Evolutionary conservation across 2,329 filamentous ascomycete species (phyloP).

Genomic region (Aspergillus clavatus): DNA sequence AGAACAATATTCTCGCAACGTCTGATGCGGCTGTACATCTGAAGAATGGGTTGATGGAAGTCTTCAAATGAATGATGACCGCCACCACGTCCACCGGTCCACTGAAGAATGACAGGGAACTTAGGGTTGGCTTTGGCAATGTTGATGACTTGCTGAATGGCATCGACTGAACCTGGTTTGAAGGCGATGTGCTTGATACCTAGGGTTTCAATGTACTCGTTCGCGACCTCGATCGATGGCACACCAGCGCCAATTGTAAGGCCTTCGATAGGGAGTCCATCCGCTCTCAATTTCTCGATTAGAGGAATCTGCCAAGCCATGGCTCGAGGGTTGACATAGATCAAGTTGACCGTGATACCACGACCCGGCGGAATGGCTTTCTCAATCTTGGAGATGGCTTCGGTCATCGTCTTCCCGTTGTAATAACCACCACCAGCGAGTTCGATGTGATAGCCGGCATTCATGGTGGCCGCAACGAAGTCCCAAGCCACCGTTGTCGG

Average conservation of each 20-base stretch:
- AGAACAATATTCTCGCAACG: constrained; percentile 81
- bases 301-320: constrained; percentile 93
- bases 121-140: constrained; percentile 86
- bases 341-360: constrained; percentile 84
- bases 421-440: constrained; percentile 87
- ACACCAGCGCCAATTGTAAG: constrained; percentile 89
- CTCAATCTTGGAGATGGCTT: constrained; percentile 79
- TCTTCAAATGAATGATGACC: constrained; percentile 93
- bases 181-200: constrained; percentile 90
- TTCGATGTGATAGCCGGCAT: constrained; percentile 91
- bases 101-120: constrained; percentile 85
- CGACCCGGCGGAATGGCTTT: constrained; percentile 76
- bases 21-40: constrained; percentile 86
- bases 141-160: constrained; percentile 83
- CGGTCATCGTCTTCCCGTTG: constrained; percentile 74
- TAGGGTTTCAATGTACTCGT: constrained; percentile 88
- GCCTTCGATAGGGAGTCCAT: constrained; percentile 87
- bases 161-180: constrained; percentile 85
- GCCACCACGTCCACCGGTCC: constrained; percentile 89
- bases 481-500: constrained; percentile 85
- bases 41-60: constrained; percentile 84
- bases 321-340: constrained; percentile 82
- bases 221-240: constrained; percentile 85
- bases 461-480: constrained; percentile 89
- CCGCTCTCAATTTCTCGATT: constrained; percentile 70